Conservation (phyloP, 2,329 filamentous ascomycete species). For the Cryphonectria carpinicola region DNA sequence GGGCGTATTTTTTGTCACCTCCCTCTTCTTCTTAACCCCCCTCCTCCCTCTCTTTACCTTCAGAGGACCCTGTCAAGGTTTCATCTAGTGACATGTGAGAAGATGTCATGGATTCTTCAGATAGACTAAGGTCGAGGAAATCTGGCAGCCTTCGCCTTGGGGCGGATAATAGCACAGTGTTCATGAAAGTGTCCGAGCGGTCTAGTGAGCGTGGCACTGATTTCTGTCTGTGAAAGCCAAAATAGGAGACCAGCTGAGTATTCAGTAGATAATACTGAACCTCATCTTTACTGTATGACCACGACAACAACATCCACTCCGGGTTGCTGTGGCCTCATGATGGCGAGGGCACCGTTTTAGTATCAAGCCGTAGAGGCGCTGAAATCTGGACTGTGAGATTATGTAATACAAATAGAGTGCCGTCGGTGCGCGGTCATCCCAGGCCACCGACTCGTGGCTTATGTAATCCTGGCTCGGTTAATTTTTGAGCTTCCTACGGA, state of each 20-base stretch:
- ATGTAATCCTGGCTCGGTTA: slow-evolving; percentile 15
- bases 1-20: no score
- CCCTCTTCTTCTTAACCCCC: no score
- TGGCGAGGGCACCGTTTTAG: background rate
- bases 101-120: no score
- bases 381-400: background rate
- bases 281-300: background rate
- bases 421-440: background rate
- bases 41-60: no score
- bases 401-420: background rate
- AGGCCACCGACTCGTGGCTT: slow-evolving; percentile 8
- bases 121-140: background rate
- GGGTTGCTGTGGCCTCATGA: no score
- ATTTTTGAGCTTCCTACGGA: slow-evolving; percentile 22
- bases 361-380: background rate
- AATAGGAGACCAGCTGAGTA: background rate
- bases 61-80: no score
- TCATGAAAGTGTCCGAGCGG: background rate
- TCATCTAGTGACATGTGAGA: no score
- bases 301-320: background rate
- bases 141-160: background rate
- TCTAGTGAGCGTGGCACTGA: background rate
- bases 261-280: background rate
- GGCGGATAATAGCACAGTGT: background rate
- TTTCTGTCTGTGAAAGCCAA: background rate